Conservation (phyloP, 2,329 filamentous ascomycete genomes). For the Epicoccum sorghinum region DNA sequence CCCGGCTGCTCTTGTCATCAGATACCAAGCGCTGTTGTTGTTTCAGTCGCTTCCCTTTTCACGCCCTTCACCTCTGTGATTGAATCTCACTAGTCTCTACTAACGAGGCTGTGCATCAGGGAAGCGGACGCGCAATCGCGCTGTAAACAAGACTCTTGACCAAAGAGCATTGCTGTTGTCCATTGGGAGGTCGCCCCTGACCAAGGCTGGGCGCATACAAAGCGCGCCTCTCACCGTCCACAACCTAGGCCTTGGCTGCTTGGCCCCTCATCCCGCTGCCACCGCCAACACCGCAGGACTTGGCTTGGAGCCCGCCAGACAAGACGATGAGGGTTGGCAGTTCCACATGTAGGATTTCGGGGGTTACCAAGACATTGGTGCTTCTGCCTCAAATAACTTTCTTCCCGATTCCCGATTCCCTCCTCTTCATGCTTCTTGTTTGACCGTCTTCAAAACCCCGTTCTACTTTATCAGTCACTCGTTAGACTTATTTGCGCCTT, state of each 20-base stretch:
- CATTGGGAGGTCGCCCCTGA: conserved; percentile 35
- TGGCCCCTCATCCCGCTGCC: conserved; percentile 35
- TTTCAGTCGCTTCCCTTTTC: conserved; percentile 4
- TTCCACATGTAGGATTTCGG: conserved; percentile 40
- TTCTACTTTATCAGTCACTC: conserved; percentile 46
- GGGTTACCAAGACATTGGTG: conserved; percentile 35
- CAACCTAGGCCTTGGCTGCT: conserved; percentile 32
- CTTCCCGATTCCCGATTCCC: conserved; percentile 24
- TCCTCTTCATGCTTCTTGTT: conserved; percentile 34
- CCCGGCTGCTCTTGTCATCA: conserved; percentile 12
- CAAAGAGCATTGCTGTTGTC: conserved; percentile 19
- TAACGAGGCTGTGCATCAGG: conserved; percentile 36
- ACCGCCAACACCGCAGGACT: conserved; percentile 39
- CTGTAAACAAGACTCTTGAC: conserved; percentile 22
- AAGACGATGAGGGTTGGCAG: conserved; percentile 45
- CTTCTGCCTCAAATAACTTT: conserved; percentile 42
- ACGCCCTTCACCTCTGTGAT: conserved; percentile 1
- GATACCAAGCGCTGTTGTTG: conserved; percentile 15
- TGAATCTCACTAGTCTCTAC: conserved; percentile 5
- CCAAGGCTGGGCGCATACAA: conserved; percentile 41
- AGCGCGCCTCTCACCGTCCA: conserved; percentile 34
- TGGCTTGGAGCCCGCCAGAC: conserved; percentile 40
- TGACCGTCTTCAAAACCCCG: conserved; percentile 28
- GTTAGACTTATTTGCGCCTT: conserved; percentile 37
- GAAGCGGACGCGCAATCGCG: conserved; percentile 31